Percentiles rank a stretch among this genome's conserved stretches.
phyloP scores from a whole-genome alignment of 257 asterid species.

The Solanum bulbocastanum region DNA sequence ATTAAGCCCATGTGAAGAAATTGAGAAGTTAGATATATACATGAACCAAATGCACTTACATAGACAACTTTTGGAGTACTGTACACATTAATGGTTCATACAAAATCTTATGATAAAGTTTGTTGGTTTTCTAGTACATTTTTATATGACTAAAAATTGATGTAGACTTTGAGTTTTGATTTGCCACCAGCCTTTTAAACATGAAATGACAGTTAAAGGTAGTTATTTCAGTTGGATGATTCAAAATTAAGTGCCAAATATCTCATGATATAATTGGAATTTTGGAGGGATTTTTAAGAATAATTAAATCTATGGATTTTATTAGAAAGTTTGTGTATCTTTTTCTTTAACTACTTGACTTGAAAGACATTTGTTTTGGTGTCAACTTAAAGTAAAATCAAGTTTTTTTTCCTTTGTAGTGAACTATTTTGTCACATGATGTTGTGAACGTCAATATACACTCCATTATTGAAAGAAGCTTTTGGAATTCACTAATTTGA shows the following conservation, averaged over 20 bases:
- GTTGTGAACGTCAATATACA: background rate
- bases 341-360: constrained; percentile 7
- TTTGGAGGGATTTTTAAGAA: background rate
- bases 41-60: background rate
- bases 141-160: background rate
- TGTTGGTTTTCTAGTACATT: background rate
- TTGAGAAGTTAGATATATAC: background rate
- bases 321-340: background rate
- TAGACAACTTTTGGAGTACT: background rate
- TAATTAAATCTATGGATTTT: background rate
- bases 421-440: background rate
- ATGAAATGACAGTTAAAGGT: background rate
- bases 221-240: constrained; percentile 12
- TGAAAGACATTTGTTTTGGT: constrained; percentile 18
- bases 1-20: too few species aligned
- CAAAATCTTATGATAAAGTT: background rate
- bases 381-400: constrained; percentile 34
- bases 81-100: background rate
- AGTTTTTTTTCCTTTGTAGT: background rate
- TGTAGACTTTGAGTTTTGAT: constrained; percentile 3
- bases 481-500: background rate
- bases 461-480: background rate
- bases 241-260: constrained; percentile 21
- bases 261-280: background rate
- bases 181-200: background rate